These are phyloP conservation scores for Tetrapisispora phaffii DNA, from an alignment of 805 yeast genomes.

Conservation along the genomic window DNA sequence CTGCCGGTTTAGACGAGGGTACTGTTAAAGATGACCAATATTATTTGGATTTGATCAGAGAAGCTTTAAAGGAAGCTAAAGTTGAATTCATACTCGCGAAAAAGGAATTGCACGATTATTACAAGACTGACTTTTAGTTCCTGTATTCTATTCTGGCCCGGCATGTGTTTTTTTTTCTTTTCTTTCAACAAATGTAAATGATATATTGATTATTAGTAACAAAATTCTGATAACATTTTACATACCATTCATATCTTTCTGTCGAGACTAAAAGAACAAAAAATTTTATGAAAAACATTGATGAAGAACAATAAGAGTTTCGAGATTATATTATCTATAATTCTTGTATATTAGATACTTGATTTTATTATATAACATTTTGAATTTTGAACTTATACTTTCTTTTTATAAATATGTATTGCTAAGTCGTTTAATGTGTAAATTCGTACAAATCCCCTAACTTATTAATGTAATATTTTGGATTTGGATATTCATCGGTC, in stretches of 20 bases:
- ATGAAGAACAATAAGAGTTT: background rate
- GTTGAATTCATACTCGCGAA: slow-evolving; percentile 38
- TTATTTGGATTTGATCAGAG: slow-evolving; percentile 36
- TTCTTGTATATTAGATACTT: background rate
- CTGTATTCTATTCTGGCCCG: background rate
- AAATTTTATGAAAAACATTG: too few relatives aligned
- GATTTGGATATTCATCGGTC: slow-evolving; percentile 33
- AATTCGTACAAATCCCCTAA: slow-evolving; percentile 68
- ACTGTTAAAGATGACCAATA: slow-evolving; percentile 22
- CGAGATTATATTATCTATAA: too few relatives aligned
- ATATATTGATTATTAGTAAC: too few relatives aligned
- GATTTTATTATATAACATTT: background rate
- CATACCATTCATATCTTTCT: too few relatives aligned
- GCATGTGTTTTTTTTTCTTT: background rate
- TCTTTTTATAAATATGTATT: background rate
- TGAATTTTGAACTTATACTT: background rate
- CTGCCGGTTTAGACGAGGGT: slow-evolving; percentile 21
- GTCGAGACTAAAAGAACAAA: too few relatives aligned
- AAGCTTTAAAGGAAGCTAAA: slow-evolving; percentile 41
- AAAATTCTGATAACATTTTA: too few relatives aligned
- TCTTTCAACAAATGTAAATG: background rate
- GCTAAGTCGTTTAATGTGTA: slow-evolving; percentile 4
- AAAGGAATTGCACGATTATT: slow-evolving; percentile 38
- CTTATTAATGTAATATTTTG: slow-evolving; percentile 58
- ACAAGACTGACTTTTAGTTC: slow-evolving; percentile 22